phyloP scores from a whole-genome alignment of 2,329 filamentous ascomycete genomes.

The Pseudogymnoascus pannorum region DNA sequence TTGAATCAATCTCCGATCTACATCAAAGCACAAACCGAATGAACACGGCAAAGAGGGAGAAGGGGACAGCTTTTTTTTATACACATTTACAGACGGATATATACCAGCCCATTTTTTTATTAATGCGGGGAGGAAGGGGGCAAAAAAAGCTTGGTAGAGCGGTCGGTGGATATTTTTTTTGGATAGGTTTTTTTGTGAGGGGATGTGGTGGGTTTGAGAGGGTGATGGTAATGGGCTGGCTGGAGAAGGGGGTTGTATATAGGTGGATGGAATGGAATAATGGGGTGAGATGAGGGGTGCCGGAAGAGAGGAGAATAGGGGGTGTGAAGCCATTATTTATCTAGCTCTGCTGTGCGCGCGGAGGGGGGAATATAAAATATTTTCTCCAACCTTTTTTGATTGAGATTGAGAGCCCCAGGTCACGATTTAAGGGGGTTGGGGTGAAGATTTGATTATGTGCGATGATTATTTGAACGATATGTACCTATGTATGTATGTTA shows the following conservation, averaged over 20 bases:
- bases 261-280: neutral
- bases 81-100: neutral
- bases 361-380: neutral
- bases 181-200: neutral
- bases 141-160: neutral
- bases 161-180: neutral
- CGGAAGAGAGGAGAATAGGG: neutral
- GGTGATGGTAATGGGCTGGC: neutral
- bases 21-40: too few relatives aligned
- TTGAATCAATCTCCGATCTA: too few relatives aligned
- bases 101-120: neutral
- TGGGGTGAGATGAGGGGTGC: neutral
- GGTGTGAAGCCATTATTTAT: neutral
- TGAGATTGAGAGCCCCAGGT: too few relatives aligned
- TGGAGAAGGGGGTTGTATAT: neutral
- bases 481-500: too few relatives aligned
- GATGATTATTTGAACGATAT: too few relatives aligned
- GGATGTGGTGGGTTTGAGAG: too few relatives aligned
- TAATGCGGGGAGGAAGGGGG: neutral
- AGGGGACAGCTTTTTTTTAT: neutral
- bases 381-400: neutral
- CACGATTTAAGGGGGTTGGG: too few relatives aligned
- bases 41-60: too few relatives aligned
- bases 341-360: neutral
- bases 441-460: too few relatives aligned